Conservation (phyloP, 2,329 filamentous ascomycete genomes). For the Cryphonectria radicalis region DNA sequence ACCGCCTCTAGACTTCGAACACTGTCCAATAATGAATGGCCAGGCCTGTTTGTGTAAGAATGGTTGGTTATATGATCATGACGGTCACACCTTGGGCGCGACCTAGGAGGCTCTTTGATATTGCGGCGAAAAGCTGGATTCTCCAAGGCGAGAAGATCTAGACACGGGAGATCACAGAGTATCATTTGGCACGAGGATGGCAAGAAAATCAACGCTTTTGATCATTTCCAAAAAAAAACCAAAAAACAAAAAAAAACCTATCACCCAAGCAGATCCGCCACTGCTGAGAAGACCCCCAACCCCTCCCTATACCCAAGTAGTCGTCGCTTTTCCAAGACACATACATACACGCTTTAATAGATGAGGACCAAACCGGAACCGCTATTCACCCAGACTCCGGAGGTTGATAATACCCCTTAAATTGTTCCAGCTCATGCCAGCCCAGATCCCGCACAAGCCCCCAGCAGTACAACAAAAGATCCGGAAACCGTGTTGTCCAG, state of each 20-base stretch:
- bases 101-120: not conserved
- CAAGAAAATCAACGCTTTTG: not conserved
- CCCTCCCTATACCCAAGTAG: not conserved
- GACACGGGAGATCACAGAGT: not conserved
- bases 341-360: not conserved
- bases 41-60: not conserved
- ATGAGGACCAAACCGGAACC: not conserved
- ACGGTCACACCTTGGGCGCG: too few species aligned
- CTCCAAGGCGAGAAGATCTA: not conserved
- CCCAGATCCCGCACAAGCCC: constrained; percentile 70
- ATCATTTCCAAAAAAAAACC: not conserved
- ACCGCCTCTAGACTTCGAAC: too few species aligned
- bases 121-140: not conserved
- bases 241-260: not conserved
- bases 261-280: not conserved
- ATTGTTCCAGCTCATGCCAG: constrained; percentile 67
- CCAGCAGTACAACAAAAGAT: constrained; percentile 78
- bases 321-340: not conserved
- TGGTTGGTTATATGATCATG: too few species aligned
- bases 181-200: not conserved
- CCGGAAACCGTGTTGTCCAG: constrained; percentile 81
- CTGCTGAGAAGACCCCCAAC: not conserved
- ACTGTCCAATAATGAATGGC: not conserved
- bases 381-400: constrained; percentile 35
- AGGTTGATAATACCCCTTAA: constrained; percentile 71